Base-by-base conservation (phyloP, 148 eudicot species). In the Pharnaceum exiguum region DNA sequence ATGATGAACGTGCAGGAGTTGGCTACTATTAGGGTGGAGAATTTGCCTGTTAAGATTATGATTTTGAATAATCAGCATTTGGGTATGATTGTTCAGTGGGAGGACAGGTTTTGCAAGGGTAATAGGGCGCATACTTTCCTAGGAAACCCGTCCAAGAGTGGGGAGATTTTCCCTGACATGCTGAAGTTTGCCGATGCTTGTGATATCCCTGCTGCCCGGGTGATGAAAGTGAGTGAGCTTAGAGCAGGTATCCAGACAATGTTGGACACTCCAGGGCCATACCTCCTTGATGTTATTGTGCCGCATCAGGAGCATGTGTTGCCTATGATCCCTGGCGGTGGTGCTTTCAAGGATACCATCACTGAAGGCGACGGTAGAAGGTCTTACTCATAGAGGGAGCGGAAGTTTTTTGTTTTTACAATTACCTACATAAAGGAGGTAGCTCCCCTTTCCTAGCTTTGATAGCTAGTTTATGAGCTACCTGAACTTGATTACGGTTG, bases 71-170 rank as follows among this genome's bases (percentile, higher is more conserved):
- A 89, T 60, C 96, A 89, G 59, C 96, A 89, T 68, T 69, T 89
- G 74, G 96, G 94, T 15, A 89, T 89, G 96, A 87, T 85, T 25
- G 83, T 89, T 10, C 94, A 85, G 55, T 89, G 94, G 94, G 96
- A 89, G 59, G 96, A 89, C 43, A 65, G 93, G 8, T 89, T 82
- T 66, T 85, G 82, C 60, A 85, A 89, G 63, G 82, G 84, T 8
- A 89, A 89, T 19, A 70, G 96, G 32, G 96, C 93, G 0, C 93
- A 89, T 55, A 82, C 96, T 0, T 89, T 67, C 61, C 69, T 89
- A 2, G 96, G 96, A 13, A 77, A 88, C 62, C 96, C 93, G 2
- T 29, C 74, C 0, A 62, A 82, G 0, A 62, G 63, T 32, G 25
- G 67, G 0, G 78, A 80, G 57, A 89, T 89, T 35, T 89, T 78